Conservation (phyloP, 139 green algal genomes). For the Chlamydomonas schloesseri region DNA sequence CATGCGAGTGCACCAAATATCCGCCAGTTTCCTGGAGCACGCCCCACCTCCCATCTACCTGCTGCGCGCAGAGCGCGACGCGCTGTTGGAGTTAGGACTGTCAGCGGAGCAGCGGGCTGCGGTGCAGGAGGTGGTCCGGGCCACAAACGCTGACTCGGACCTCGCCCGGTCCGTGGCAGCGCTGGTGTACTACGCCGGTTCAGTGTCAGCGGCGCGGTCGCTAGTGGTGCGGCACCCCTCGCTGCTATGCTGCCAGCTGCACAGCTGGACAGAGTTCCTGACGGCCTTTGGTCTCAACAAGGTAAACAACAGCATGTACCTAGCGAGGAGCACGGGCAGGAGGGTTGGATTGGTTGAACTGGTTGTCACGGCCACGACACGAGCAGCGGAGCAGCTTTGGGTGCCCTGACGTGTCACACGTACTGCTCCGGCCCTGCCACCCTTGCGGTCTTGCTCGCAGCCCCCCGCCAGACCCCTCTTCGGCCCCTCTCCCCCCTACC, state of each 20-base stretch:
- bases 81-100: background rate
- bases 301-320: background rate
- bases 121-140: background rate
- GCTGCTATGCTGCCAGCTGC: slow-evolving; percentile 28
- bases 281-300: slow-evolving; percentile 17
- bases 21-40: no score
- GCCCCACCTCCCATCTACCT: no score
- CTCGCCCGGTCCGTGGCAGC: background rate
- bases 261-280: slow-evolving; percentile 8
- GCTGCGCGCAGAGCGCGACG: no score
- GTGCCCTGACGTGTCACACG: no score
- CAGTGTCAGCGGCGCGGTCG: background rate
- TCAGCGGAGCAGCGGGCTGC: background rate
- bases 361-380: no score
- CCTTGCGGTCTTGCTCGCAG: no score
- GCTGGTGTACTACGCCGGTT: background rate
- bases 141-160: background rate
- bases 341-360: no score
- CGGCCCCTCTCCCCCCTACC: no score
- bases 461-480: background rate
- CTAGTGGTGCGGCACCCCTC: background rate
- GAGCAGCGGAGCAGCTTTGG: no score
- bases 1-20: no score
- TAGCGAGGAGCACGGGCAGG: background rate
- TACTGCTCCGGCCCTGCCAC: no score